Conservation (phyloP, 208 protist species). For the Trichomonas gallinae region DNA sequence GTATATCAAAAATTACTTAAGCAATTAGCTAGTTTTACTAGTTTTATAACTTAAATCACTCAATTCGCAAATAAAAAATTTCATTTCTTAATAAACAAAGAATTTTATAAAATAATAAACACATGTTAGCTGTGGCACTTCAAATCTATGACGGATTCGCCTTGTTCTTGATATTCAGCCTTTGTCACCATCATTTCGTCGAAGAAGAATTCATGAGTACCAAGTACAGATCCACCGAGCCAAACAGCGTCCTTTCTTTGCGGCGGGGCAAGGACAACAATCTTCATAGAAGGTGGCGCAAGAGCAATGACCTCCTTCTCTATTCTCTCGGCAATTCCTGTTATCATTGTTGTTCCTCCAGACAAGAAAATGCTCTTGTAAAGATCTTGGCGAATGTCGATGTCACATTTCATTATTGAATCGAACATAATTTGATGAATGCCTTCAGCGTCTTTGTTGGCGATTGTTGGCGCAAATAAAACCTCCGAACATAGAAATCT, state of each 20-base stretch:
- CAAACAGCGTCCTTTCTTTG: conserved; percentile 65
- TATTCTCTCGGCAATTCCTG: conserved; percentile 83
- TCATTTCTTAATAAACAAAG: no score
- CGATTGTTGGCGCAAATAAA: conserved; percentile 58
- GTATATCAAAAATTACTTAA: no score
- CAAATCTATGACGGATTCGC: conserved; percentile 35
- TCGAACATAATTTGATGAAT: not conserved
- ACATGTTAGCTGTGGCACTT: conserved; percentile 32
- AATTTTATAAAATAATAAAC: not conserved
- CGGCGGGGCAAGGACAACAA: conserved; percentile 37
- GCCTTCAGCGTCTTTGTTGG: not conserved
- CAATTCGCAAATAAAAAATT: no score
- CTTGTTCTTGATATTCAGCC: conserved; percentile 43
- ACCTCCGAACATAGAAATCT: conserved; percentile 55
- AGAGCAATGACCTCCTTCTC: conserved; percentile 53
- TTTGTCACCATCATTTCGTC: conserved; percentile 46
- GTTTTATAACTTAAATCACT: no score
- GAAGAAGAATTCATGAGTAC: conserved; percentile 33
- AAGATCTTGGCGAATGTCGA: conserved; percentile 49
- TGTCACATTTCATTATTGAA: conserved; percentile 52
- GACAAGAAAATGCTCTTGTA: conserved; percentile 50
- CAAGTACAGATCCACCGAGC: conserved; percentile 40
- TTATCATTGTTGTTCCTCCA: conserved; percentile 47
- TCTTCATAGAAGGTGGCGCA: conserved; percentile 42
- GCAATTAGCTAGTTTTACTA: no score